Evolutionary conservation across 352 stramenopile species (phyloP), one percentile per base, ranked within the genome.

Genomic region (Globisporangium viniferum): DNA sequence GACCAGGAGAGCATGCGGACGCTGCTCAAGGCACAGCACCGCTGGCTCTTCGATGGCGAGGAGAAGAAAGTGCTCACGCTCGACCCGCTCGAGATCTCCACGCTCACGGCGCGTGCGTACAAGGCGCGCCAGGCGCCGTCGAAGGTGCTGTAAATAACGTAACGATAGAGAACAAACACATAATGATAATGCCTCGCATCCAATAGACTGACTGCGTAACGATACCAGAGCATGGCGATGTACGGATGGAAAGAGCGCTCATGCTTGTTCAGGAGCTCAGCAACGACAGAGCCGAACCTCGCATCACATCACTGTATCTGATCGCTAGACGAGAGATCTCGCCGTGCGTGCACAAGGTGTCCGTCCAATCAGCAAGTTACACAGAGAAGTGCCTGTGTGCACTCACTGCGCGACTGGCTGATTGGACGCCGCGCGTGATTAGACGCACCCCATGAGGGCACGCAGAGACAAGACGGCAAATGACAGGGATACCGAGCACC

Each of bases 1-100:
- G 62, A 76, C 53, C 71, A 76, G 48, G 67, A 74, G 41, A 70
- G 62, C 64, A 75, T 76, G 71, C 67, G 60, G 9, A 69, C 58
- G 24, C 24, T 70, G 58, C 70, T 75, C 33, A 72, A 69, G 55
- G 62, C 54, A 41, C 70, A 75, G 57, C 62, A 73, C 55, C 70
- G 70, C 27, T 75, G 70, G 70, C 55, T 68, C 22, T 75, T 75
- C 27, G 70, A 75, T 48, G 36, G 62, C 15, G 70, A 72, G 35
- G 70, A 72, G 57, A 67, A 70, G 56, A 67, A 73, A 59, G 39
- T 75, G 35, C 54, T 73, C 24, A 63, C 68, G 53, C 61, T 75
- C 18, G 59, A 67, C 14, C 70, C 70, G 36, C 59, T 75, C 55
- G 33, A 61, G 27, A 55, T 75, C 51, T 75, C 70, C 41, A 68